Percentiles rank a stretch among this genome's conserved stretches.
Conservation (phyloP, 2,329 filamentous ascomycete genomes). For the Zopfia rhizophila region DNA sequence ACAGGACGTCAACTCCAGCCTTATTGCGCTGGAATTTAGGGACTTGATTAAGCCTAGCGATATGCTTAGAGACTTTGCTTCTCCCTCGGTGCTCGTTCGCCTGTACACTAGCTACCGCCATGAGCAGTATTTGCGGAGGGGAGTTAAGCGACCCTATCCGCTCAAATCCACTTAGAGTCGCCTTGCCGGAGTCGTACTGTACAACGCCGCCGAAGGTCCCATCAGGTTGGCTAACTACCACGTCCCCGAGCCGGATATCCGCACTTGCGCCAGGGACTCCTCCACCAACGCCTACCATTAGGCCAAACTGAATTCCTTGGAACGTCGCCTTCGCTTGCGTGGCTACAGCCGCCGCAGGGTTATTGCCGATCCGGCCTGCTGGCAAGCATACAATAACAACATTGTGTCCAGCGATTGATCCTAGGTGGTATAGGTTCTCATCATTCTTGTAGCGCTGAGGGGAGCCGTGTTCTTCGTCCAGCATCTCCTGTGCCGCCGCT, state of each 20-base stretch:
- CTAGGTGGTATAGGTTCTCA: conserved; percentile 31
- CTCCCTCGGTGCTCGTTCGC: conserved; percentile 11
- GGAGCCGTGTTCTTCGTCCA: conserved; percentile 36
- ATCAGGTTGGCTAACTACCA: conserved; percentile 12
- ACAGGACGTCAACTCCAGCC: conserved; percentile 18
- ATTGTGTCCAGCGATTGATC: conserved; percentile 38
- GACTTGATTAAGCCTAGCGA: conserved; percentile 12
- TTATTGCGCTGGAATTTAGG: conserved; percentile 18
- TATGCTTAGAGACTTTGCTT: conserved; percentile 10
- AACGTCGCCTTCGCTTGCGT: conserved; percentile 39
- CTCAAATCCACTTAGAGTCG: conserved; percentile 10
- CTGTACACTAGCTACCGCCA: conserved; percentile 10
- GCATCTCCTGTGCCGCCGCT: conserved; percentile 38
- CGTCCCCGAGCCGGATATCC: conserved; percentile 16
- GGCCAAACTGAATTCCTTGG: conserved; percentile 39
- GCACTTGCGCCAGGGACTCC: conserved; percentile 9
- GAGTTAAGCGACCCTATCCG: conserved; percentile 13
- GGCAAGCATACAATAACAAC: conserved; percentile 43
- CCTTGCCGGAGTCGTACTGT: conserved; percentile 21
- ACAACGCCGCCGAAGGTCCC: conserved; percentile 15
- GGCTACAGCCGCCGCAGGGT: conserved; percentile 37
- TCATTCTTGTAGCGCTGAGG: conserved; percentile 32
- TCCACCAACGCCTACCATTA: conserved; percentile 56
- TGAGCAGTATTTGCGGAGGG: conserved; percentile 6
- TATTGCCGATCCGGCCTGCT: conserved; percentile 41